Conservation (phyloP, 805 yeast species). For the Ogataea neopini region DNA sequence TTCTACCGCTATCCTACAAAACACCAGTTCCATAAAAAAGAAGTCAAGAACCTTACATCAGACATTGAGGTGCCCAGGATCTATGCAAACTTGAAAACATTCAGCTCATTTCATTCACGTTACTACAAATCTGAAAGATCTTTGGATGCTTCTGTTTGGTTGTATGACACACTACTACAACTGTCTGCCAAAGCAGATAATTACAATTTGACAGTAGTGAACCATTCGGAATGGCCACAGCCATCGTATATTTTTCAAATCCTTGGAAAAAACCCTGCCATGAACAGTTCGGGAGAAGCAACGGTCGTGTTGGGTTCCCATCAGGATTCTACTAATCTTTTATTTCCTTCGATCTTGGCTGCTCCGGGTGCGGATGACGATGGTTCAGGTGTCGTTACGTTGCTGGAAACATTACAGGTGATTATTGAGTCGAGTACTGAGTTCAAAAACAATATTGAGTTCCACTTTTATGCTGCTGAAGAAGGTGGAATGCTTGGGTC, state of each 20-base stretch:
- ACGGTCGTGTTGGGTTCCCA: slow-evolving; percentile 81
- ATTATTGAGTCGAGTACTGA: slow-evolving; percentile 12
- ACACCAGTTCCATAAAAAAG: slow-evolving; percentile 33
- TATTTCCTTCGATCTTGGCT: slow-evolving; percentile 66
- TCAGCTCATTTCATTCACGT: slow-evolving; percentile 52
- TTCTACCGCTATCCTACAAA: slow-evolving; percentile 56
- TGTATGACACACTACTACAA: slow-evolving; percentile 37
- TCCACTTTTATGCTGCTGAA: slow-evolving; percentile 92
- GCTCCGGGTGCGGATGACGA: slow-evolving; percentile 97
- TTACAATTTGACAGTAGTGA: slow-evolving; percentile 18
- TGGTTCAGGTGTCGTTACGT: slow-evolving; percentile 83
- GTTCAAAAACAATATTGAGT: slow-evolving; percentile 69
- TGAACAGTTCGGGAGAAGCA: slow-evolving; percentile 26
- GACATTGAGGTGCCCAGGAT: slow-evolving; percentile 14
- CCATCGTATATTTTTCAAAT: slow-evolving; percentile 21
- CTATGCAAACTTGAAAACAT: slow-evolving; percentile 12
- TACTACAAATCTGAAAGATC: slow-evolving; percentile 77
- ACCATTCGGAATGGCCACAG: slow-evolving; percentile 22
- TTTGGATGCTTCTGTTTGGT: slow-evolving; percentile 71
- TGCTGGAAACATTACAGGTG: slow-evolving; percentile 60
- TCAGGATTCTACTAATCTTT: slow-evolving; percentile 75
- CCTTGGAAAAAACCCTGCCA: slow-evolving; percentile 4
- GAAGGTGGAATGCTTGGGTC: slow-evolving; percentile 92
- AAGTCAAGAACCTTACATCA: slow-evolving; percentile 34
- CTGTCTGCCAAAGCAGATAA: slow-evolving; percentile 5